Conservation (phyloP, 2,329 filamentous ascomycete species). For the Fragosphaeria purpurea region DNA sequence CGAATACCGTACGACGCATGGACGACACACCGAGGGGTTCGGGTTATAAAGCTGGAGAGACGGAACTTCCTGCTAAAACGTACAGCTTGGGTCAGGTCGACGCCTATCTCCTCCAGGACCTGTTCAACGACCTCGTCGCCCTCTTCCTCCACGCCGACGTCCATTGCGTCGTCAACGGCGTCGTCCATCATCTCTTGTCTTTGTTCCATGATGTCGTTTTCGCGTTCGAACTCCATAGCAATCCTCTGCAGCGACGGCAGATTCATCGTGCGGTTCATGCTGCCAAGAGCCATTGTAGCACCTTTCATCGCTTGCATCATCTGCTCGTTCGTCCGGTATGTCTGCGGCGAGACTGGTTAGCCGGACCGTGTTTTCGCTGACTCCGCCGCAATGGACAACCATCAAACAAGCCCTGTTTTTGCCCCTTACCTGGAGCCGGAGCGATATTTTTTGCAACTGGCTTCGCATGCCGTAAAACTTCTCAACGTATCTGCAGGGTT, state of each 20-base stretch:
- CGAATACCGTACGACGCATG: neutral
- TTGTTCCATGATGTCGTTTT: conserved; percentile 99
- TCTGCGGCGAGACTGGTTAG: conserved; percentile 40
- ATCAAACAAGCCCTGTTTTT: too few species aligned
- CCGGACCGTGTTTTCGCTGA: neutral
- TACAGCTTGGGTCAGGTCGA: conserved; percentile 84
- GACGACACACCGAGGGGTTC: neutral
- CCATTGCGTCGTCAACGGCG: conserved; percentile 93
- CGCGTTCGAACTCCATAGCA: conserved; percentile 97
- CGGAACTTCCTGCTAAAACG: conserved; percentile 28
- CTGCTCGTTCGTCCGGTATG: conserved; percentile 94
- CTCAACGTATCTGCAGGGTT: conserved; percentile 64
- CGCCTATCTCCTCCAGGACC: conserved; percentile 90
- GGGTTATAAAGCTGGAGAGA: neutral
- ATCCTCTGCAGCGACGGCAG: conserved; percentile 90
- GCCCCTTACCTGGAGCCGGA: conserved; percentile 71
- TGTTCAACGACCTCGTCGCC: conserved; percentile 95
- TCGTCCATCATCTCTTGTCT: conserved; percentile 99
- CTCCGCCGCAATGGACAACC: neutral
- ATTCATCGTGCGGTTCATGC: conserved; percentile 98
- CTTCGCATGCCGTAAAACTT: conserved; percentile 99
- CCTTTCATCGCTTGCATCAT: conserved; percentile 99
- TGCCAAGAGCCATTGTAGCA: conserved; percentile 81
- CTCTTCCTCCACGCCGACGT: conserved; percentile 82
- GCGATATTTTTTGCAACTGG: conserved; percentile 88